Base-by-base conservation (phyloP, 345 rosid genomes). In the Reutealis trisperma region DNA sequence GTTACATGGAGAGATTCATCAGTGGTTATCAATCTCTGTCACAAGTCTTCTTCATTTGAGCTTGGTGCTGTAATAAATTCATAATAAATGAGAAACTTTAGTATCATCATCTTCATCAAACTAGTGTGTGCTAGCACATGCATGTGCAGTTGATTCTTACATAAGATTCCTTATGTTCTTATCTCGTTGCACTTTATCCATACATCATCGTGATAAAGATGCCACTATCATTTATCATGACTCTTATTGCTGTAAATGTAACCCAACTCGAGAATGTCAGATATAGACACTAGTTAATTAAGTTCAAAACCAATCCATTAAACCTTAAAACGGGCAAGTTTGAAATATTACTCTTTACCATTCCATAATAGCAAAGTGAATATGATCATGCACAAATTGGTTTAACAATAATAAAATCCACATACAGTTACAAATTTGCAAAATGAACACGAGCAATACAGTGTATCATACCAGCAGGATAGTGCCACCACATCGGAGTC, bases 401-500 rank as follows among this genome's bases (percentile, higher is more conserved):
- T 37, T 37, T 37, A 37, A 37, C 6, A 37, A 3, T 37, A 37
- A 37, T 7, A 37, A 37, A 37, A 37, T 37, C 34, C 37, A 11
- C 61, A 42, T 76, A 60, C 15, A 22, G 37, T 32, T 37, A 14
- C 51, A 41, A 47, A 3, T 7, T 27, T 52, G 32, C 37, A 76
- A 42, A 27, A 57, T 5, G 24, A 34, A 37, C 27, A 77, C 32
- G 61, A 22, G 54, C 27, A 57, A 58, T n/a, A 74, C 59, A 41
- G 25, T 22, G 13, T 34, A 51, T 67, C 79, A n/a, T 76, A 77
- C 70, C 75, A 47, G 32, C 24, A 37, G 41, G 41, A 72, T 24
- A 63, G 32, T 13, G 15, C 30, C 59, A 9, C 77, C 68, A 21
- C 19, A 24, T 60, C 41, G 58, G 78, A 51, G 24, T 30, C 66